phyloP scores from a whole-genome alignment of 805 yeast species.

The Yamadazyma kitorensis region DNA sequence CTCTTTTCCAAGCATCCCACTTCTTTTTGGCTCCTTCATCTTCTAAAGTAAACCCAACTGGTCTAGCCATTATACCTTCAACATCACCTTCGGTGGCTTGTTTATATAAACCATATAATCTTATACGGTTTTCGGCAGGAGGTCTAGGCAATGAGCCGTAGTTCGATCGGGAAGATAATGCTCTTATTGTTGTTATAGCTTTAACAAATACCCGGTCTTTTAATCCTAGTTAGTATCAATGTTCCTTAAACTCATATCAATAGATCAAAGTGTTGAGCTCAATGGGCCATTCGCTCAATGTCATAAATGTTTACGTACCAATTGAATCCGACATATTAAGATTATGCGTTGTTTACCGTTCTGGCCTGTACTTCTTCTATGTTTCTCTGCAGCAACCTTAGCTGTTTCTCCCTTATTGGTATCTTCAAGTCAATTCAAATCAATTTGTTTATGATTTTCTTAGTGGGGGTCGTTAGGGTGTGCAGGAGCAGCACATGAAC shows the following conservation, averaged over 20 bases:
- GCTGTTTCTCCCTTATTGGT: too few relatives aligned
- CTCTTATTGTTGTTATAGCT: conserved; percentile 76
- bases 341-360: too few relatives aligned
- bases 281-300: too few relatives aligned
- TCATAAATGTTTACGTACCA: conserved; percentile 11
- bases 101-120: conserved; percentile 77
- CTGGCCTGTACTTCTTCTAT: too few relatives aligned
- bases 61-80: conserved; percentile 62
- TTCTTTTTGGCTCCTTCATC: conserved; percentile 68
- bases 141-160: conserved; percentile 71
- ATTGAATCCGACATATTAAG: conserved; percentile 15
- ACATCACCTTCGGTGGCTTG: conserved; percentile 91
- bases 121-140: conserved; percentile 65
- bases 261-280: too few relatives aligned
- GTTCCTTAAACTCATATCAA: too few relatives aligned
- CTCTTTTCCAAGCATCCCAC: conserved; percentile 84
- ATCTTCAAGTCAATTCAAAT: too few relatives aligned
- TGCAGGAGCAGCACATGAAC: conserved; percentile 4
- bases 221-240: too few relatives aligned
- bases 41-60: conserved; percentile 56
- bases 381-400: too few relatives aligned
- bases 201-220: conserved; percentile 80
- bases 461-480: conserved; percentile 2
- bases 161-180: conserved; percentile 63
- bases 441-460: background rate